Conservation (phyloP, 495 filamentous ascomycete genomes). For the Bacidia rubella region DNA sequence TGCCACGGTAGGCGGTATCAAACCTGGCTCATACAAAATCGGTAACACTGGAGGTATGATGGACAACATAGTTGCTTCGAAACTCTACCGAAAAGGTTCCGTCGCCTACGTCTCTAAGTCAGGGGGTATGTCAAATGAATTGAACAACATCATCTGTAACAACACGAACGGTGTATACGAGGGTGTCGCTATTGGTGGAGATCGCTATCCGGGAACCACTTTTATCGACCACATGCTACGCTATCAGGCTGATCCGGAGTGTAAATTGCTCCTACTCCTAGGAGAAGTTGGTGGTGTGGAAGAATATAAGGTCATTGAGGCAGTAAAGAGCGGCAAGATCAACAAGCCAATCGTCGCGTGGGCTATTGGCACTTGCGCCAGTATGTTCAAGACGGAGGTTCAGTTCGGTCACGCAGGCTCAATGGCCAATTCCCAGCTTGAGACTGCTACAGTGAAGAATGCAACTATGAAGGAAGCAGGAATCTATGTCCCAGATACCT, state of each 20-base stretch:
- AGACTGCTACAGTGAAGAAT: constrained; percentile 95
- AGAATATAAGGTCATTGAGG: constrained; percentile 98
- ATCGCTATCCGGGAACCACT: constrained; percentile 94
- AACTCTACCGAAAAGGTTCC: constrained; percentile 97
- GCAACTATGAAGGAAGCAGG: constrained; percentile 88
- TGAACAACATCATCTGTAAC: constrained; percentile 97
- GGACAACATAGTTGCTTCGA: constrained; percentile 99
- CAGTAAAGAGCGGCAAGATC: constrained; percentile 83
- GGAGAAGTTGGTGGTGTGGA: constrained; percentile 99
- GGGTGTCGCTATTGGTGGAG: constrained; percentile 97
- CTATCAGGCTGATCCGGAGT: constrained; percentile 88
- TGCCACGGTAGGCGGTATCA: constrained; percentile 97
- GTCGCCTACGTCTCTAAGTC: constrained; percentile 99
- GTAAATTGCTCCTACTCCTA: constrained; percentile 90
- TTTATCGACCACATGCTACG: constrained; percentile 97
- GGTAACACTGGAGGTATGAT: constrained; percentile 99
- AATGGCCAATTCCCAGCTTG: constrained; percentile 96
- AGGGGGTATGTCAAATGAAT: constrained; percentile 98
- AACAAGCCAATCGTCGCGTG: constrained; percentile 98
- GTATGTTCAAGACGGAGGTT: constrained; percentile 99
- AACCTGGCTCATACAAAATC: constrained; percentile 98
- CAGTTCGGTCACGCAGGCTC: constrained; percentile 98
- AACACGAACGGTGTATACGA: constrained; percentile 96
- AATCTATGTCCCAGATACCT: constrained; percentile 87
- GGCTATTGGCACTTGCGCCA: constrained; percentile 97